Percentiles rank a stretch among this genome's conserved stretches.
These are phyloP conservation scores for Schizosaccharomyces cryophilus DNA, from an alignment of 805 yeast species.

Conservation along the genomic window DNA sequence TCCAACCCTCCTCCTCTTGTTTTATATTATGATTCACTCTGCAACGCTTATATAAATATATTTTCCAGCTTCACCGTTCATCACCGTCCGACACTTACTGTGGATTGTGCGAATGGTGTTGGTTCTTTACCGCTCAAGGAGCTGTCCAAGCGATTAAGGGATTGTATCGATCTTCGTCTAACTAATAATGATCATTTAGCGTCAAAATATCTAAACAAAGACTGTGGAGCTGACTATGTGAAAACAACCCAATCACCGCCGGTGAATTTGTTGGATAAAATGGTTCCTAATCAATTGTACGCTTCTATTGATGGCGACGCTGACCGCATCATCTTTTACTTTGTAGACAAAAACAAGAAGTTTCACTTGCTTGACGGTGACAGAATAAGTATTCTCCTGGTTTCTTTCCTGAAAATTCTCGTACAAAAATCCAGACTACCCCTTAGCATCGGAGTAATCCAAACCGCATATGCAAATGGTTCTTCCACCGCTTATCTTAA, in stretches of 20 bases:
- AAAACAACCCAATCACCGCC: conserved; percentile 74
- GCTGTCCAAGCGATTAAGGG: conserved; percentile 20
- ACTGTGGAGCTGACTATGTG: conserved; percentile 90
- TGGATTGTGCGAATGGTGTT: conserved; percentile 92
- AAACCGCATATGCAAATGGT: conserved; percentile 96
- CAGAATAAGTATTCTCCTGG: conserved; percentile 67
- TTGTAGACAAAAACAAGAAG: conserved; percentile 13
- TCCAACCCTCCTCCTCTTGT: conserved; percentile 23
- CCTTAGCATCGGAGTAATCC: conserved; percentile 53
- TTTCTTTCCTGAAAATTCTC: conserved; percentile 34
- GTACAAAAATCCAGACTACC: conserved; percentile 21
- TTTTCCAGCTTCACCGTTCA: conserved; percentile 6
- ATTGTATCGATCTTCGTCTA: conserved; percentile 19
- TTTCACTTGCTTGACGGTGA: conserved; percentile 57
- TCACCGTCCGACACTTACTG: conserved; percentile 20
- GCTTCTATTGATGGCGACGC: conserved; percentile 96
- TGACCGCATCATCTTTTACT: conserved; percentile 66
- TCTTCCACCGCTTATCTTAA: conserved; percentile 53
- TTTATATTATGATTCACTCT: conserved; percentile 46
- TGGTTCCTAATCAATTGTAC: conserved; percentile 26
- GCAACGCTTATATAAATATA: conserved; percentile 22
- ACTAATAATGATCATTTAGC: conserved; percentile 26
- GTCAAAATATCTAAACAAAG: conserved; percentile 39
- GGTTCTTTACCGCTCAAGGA: conserved; percentile 54
- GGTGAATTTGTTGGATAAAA: conserved; percentile 20